Evolutionary conservation across 2,329 filamentous ascomycete species (phyloP), one percentile per base, ranked within the genome.

Genomic region (Penicillium sp.): DNA sequence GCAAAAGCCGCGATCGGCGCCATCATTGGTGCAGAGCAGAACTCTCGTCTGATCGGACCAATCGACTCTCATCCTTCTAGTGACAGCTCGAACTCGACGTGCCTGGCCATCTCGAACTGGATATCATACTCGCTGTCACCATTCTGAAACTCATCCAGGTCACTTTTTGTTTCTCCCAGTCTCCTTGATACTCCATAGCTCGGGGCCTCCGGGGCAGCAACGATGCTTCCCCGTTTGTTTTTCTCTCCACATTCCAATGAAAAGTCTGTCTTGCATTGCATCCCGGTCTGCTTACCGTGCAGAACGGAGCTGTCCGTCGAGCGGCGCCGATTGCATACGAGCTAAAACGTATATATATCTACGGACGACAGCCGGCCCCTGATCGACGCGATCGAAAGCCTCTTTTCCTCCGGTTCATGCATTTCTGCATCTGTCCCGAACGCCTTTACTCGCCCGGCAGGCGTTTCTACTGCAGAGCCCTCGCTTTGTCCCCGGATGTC

Each of bases 171-270:
- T 33, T 15, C 14, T 18, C 19, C 18, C 9, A n/a, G n/a, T n/a
- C n/a, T n/a, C n/a, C n/a, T n/a, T n/a, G n/a, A n/a, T n/a, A n/a
- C n/a, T n/a, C n/a, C n/a, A n/a, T n/a, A n/a, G n/a, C n/a, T n/a
- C n/a, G n/a, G n/a, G n/a, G n/a, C n/a, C n/a, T n/a, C n/a, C n/a
- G n/a, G n/a, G n/a, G n/a, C 21, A 23, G 21, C 7, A 23, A 23
- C 25, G 25, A 27, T 30, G n/a, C 27, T 29, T 38, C 19, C 35
- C 27, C 34, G 18, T 15, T 29, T 27, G 25, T 20, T 30, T 30
- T 35, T 19, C 33, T 38, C 48, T 34, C 49, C 53, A 56, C 53
- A 56, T 56, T 56, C 53, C 53, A 56, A 43, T 46, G 37, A 47
- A 52, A 55, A 53, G 28, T 43, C 32, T 46, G 46, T 45, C 39